Evolutionary conservation across 805 yeast species (phyloP), one percentile per base, ranked within the genome.

Genomic region (Candida vaughaniae): DNA sequence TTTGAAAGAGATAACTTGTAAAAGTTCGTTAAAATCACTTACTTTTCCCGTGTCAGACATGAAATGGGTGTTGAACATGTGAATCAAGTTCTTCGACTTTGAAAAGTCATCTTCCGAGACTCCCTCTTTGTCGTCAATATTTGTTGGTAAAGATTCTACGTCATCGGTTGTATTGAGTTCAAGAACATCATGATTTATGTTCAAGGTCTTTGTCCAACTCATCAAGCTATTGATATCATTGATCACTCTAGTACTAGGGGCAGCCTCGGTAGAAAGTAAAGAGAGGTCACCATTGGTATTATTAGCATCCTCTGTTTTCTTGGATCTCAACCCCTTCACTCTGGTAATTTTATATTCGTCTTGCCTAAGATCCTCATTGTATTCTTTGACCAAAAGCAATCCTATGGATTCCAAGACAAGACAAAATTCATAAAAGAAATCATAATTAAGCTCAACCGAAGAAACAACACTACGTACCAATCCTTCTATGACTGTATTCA

Each of bases 361-460:
- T 11, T 37, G 39, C 8, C 57, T 57, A 14, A 26, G 16, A 3
- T 39, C 43, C 14, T 44, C 44, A n/a, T 45, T 43, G 23, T 39
- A 37, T 27, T 71, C 73, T 33, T 69, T 69, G 2, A 75, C 67
- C 32, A 85, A 69, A 25, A 88, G 69, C 31, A 89, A 65, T 0
- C 97, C 96, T 69, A 89, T 79, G 3, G 82, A 71, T 52, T 85
- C 95, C 22, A 86, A 62, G 3, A 83, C 62, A 32, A 74, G 64
- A 40, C 90, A 81, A 28, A 64, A 57, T 33, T 67, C 73, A 4
- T 69, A 52, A 40, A 80, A 61, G 34, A 47, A 59, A 5, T 52
- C 55, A 39, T 51, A 57, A 31, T 51, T 49, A 8, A 39, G 31
- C 3, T 47, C 48, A 3, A 50, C 36, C 4, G 58, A 44, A 7